These are phyloP conservation scores for Sarocladium kiliense DNA, from an alignment of 2,329 filamentous ascomycete species.

Conservation along the genomic window DNA sequence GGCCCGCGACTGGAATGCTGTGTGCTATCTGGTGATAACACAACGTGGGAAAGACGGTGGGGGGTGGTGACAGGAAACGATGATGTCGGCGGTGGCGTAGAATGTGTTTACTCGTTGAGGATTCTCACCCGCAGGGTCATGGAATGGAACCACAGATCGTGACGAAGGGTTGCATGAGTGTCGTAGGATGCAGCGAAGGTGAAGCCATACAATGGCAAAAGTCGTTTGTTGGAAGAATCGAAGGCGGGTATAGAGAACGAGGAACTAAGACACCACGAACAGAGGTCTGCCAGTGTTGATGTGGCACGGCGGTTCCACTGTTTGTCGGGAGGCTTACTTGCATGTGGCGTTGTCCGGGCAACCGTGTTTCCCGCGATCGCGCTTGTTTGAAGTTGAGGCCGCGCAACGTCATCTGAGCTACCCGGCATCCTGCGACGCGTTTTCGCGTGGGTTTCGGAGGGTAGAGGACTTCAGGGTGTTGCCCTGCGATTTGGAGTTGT, in stretches of 20 bases:
- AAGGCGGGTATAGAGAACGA: neutral
- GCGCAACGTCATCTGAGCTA: too few relatives aligned
- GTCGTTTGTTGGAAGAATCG: neutral
- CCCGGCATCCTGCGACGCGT: too few relatives aligned
- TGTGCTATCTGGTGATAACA: neutral
- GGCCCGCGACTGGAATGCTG: neutral
- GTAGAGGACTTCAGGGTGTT: too few relatives aligned
- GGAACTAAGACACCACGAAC: conserved; percentile 3
- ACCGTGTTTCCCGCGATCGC: neutral
- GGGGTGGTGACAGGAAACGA: neutral
- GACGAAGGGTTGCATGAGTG: neutral
- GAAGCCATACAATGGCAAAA: neutral
- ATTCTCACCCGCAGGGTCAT: conserved; percentile 8
- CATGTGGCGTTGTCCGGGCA: conserved; percentile 5
- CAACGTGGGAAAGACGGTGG: neutral
- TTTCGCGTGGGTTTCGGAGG: too few relatives aligned
- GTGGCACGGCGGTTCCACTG: conserved; percentile 4
- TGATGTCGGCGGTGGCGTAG: neutral
- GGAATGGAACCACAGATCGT: neutral
- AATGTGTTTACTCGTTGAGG: neutral
- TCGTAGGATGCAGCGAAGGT: neutral
- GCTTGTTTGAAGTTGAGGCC: neutral
- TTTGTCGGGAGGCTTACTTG: conserved; percentile 1
- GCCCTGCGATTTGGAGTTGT: too few relatives aligned
- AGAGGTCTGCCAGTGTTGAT: conserved; percentile 5